Evolutionary conservation across 345 rosid genomes (phyloP).

Genomic region (Microcos paniculata): DNA sequence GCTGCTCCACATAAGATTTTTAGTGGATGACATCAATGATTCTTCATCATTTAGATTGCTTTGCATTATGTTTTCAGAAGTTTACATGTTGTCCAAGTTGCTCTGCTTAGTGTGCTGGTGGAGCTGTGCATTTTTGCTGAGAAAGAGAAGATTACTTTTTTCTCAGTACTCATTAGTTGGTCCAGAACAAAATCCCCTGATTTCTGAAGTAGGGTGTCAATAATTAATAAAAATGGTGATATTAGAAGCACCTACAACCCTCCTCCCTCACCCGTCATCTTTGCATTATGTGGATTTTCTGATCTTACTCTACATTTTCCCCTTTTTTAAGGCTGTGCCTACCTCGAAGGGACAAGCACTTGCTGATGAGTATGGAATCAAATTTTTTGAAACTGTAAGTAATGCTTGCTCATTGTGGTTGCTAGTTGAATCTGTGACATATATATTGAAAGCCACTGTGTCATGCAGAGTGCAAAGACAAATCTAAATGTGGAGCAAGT

Average conservation of each 20-base stretch:
- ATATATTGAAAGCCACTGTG: constrained; percentile 20
- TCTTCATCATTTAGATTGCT: not conserved
- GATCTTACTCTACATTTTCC: not conserved
- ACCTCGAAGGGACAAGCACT: constrained; percentile 96
- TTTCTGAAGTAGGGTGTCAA: not conserved
- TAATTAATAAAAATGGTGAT: not conserved
- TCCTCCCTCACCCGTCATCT: not conserved
- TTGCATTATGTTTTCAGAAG: not conserved
- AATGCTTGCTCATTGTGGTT: not conserved
- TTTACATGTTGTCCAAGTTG: not conserved
- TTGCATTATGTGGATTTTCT: not conserved
- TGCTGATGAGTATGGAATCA: constrained; percentile 97
- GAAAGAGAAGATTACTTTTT: not conserved
- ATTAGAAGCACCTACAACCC: not conserved
- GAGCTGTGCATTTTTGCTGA: not conserved
- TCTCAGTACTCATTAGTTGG: not conserved
- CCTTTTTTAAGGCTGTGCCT: constrained; percentile 76
- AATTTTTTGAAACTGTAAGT: constrained; percentile 95
- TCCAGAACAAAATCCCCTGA: not conserved
- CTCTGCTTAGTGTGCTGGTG: not conserved
- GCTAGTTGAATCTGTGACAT: not conserved
- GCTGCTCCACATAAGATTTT: not conserved
- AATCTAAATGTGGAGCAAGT: constrained; percentile 92
- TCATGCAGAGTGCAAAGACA: constrained; percentile 91
- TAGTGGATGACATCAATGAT: not conserved